Base-by-base conservation (phyloP, 108 stramenopile species). In the Schizochytrium sp. region DNA sequence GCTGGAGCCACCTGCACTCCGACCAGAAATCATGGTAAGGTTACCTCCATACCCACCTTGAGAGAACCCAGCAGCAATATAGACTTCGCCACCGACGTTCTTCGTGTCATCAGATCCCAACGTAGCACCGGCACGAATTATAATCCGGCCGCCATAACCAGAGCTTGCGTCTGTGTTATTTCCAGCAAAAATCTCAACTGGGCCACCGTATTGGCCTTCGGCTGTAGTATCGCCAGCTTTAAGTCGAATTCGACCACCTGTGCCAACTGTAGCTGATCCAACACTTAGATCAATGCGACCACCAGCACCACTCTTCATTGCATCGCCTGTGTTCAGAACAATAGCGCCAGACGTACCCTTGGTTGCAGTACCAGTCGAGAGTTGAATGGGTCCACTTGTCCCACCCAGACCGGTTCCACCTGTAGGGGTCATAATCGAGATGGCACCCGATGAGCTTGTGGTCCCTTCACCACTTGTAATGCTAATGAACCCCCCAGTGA, bases 261-360 rank as follows among this genome's bases (percentile, higher is more conserved):
- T 45, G 3, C 87, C 87, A 10, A 13, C n/a, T 17, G 57, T 88
- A 17, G 58, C 87, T 28, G 47, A 46, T 41, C 87, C 87, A 17
- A 88, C 87, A n/a, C 13, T 46, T 4, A 60, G 13, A 4, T 45
- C 41, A 44, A 88, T 59, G 58, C 15, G 12, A 4, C 61, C 61
- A 3, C 88, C 88, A 3, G 88, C 42, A 40, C 61, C 55, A 42
- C 88, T 61, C 17, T 47, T 46, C 40, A 8, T 56, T 3, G 88
- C 28, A 4, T 72, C 64, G 12, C 92, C 92, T 10, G 92, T 92
- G 42, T 53, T 56, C 46, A 92, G 56, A 13, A 88, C 87, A 10
- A 92, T 92, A 46, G 90, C 56, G 0, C 92, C 92, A 2, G 91
- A 90, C 12, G 55, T 50, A 28, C 91, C 91, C n/a, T 73, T 55